Evolutionary conservation across 108 stramenopile genomes (phyloP).

Genomic region (Ochromonas danica): DNA sequence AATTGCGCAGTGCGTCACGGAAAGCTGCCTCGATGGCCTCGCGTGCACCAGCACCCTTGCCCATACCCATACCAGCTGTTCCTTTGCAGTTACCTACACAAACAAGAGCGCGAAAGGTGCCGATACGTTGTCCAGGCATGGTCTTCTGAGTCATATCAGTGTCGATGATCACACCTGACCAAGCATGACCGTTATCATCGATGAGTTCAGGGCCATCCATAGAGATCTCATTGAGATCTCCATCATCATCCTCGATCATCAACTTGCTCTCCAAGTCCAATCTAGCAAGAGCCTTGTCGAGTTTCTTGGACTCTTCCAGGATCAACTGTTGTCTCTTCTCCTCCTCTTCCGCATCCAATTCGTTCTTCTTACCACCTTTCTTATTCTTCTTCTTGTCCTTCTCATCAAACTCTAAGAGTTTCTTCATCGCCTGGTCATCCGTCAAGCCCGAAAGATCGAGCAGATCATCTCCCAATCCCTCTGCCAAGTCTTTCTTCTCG

Average conservation of each 20-base stretch:
- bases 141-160: conserved; percentile 77
- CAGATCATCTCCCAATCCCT: background rate
- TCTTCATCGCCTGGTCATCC: background rate
- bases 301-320: background rate
- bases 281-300: background rate
- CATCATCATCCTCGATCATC: conserved; percentile 4
- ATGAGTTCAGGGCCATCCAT: background rate
- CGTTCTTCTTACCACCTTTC: background rate
- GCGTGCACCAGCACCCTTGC: conserved; percentile 77
- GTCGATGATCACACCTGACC: background rate
- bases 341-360: background rate
- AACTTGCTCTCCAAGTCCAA: background rate
- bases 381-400: background rate
- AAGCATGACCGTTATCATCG: background rate
- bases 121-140: conserved; percentile 81
- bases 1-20: conserved; percentile 72
- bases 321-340: no score
- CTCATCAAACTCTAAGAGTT: background rate
- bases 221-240: background rate
- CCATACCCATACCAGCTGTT: conserved; percentile 90
- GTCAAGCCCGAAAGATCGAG: background rate
- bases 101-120: conserved; percentile 81
- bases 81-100: conserved; percentile 87
- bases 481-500: no score
- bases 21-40: conserved; percentile 63